Evolutionary conservation across 495 filamentous ascomycete species (phyloP), one percentile per base, ranked within the genome.

Genomic region (Lasiosphaeris hirsuta): DNA sequence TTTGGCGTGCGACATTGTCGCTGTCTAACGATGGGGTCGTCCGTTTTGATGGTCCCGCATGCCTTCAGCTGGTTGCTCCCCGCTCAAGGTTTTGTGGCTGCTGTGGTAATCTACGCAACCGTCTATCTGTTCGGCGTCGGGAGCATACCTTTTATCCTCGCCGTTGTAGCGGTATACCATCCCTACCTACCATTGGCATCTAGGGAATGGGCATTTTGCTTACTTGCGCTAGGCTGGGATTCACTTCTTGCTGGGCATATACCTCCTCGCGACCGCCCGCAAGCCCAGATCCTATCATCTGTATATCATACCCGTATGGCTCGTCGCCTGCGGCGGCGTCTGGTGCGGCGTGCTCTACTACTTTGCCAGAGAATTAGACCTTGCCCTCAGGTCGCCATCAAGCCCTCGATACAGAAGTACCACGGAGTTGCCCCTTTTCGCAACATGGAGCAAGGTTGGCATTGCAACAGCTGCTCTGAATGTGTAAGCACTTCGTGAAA

Each of bases 361-460:
- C 49, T 66, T 66, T 15, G 52, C 58, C 18, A 50, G 41, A 18
- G 40, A 40, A 15, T 17, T 65, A 2, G 56, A 51, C 4, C 18
- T 51, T 13, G 13, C 60, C 51, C 18, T 53, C 33, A 40, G 41
- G 49, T 3, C 35, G 19, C 51, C 57, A 3, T 9, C 8, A n/a
- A n/a, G 41, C 8, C 4, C 23, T 41, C 34, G 19, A n/a, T 54
- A 11, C 23, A 17, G 35, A 11, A 37, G 17, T 1, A 51, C 17
- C 34, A 7, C 62, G 9, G 30, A 45, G 3, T 51, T 44, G 23
- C 56, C 42, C 3, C 54, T 51, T 10, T 17, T 54, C 2, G 19
- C 48, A n/a, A 61, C 52, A 11, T 69, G 63, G 63, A 52, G 52
- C 23, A 61, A 66, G 37, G 61, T 62, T 14, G 66, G 66, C 15